Base-by-base conservation (phyloP, 306 rosid species). In the Vigna radiata region DNA sequence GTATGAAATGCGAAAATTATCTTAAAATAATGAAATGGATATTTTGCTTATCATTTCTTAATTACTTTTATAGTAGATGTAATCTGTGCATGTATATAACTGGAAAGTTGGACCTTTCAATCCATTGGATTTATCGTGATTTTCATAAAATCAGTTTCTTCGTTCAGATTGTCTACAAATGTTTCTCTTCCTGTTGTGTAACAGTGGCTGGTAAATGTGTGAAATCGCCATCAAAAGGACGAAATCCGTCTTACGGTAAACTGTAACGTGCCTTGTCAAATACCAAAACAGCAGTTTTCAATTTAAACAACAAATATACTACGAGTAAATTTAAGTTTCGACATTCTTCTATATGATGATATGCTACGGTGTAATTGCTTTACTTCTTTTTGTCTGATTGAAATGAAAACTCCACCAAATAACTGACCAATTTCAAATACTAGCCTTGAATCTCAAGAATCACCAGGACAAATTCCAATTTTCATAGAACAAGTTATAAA, bases 1-100 rank as follows among this genome's bases (percentile, higher is more conserved):
- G 71, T 71, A 48, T 29, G 72, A 33, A 60, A 31, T 61, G 37
- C n/a, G 23, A 44, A 61, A 75, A 29, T 50, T 41, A 27, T 15
- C 43, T 73, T 29, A 3, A 29, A 29, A 29, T 29, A 29, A 29
- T 4, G 33, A 29, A 29, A 55, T 37, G 16, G 17, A 11, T 64
- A 61, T 47, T 61, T 27, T 44, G 69, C 60, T 33, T 19, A 29
- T n/a, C 41, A 61, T 31, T 49, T 74, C 60, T 60, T 29, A 29
- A 29, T 29, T 44, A 17, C 60, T 60, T 74, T n/a, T 29, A 60
- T 46, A 60, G 33, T 46, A 60, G 33, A 74, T 60, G 36, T 6
- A 49, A n/a, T 39, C 6, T 73, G 19, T 8, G 58, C 21, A 16
- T 48, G 2, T 9, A n/a, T 7, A 70, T 60, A 12, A 29, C 37